These are phyloP conservation scores for Quercus alba DNA, from an alignment of 306 rosid species.

Conservation along the genomic window DNA sequence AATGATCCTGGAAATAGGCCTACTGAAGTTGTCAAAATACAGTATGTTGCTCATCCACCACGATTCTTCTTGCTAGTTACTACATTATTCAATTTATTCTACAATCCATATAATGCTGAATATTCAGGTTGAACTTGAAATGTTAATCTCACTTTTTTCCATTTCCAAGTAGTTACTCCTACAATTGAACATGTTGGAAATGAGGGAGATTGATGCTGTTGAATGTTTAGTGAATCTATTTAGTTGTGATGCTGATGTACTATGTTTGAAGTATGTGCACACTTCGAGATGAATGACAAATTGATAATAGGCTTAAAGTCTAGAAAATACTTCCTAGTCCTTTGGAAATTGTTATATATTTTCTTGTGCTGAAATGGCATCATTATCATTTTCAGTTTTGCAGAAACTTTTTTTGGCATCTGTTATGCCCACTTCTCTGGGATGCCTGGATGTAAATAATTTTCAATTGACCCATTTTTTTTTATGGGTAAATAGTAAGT, in stretches of 20 bases:
- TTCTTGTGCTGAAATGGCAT: background rate
- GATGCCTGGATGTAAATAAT: background rate
- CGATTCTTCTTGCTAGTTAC: background rate
- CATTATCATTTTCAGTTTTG: constrained; percentile 4
- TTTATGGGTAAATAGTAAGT: too few relatives aligned
- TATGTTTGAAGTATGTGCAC: background rate
- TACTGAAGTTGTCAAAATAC: constrained; percentile 15
- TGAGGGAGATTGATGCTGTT: background rate
- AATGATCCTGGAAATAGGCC: constrained; percentile 24
- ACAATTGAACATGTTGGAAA: background rate
- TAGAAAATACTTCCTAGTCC: background rate
- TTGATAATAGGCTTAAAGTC: background rate
- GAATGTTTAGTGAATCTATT: background rate
- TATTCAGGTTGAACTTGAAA: background rate
- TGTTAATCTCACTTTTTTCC: background rate
- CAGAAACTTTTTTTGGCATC: background rate
- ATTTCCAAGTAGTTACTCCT: background rate
- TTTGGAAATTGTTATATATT: background rate
- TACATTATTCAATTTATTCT: background rate
- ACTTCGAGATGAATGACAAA: background rate
- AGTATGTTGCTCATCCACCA: constrained; percentile 23
- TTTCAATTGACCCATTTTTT: background rate
- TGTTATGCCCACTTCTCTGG: constrained; percentile 2
- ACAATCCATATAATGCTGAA: background rate
- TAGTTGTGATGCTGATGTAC: background rate